phyloP scores from a whole-genome alignment of 2,329 filamentous ascomycete genomes.

The Hirsutella minnesotensis region DNA sequence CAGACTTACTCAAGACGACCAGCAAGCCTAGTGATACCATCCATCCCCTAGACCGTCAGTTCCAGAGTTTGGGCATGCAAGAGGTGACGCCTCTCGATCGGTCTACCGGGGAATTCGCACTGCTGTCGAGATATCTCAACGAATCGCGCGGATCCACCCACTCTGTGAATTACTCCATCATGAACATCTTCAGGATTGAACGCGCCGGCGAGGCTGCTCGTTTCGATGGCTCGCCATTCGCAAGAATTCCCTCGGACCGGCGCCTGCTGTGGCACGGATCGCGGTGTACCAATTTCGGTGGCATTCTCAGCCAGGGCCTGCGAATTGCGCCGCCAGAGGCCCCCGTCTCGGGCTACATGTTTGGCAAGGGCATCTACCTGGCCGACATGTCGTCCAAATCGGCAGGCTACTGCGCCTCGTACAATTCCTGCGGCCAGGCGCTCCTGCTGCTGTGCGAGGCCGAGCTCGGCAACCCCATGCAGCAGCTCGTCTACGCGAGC shows the following conservation, averaged over 20 bases:
- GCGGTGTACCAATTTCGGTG: conserved; percentile 71
- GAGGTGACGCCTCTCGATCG: conserved; percentile 63
- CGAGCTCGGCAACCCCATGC: conserved; percentile 60
- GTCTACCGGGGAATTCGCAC: conserved; percentile 47
- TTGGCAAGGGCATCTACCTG: conserved; percentile 81
- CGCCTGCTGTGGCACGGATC: conserved; percentile 83
- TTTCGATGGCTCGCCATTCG: conserved; percentile 46
- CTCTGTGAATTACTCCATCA: conserved; percentile 42
- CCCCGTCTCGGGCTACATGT: conserved; percentile 73
- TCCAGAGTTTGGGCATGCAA: conserved; percentile 55
- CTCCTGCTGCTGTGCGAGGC: conserved; percentile 77
- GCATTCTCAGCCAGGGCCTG: conserved; percentile 76
- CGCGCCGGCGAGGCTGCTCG: conserved; percentile 60
- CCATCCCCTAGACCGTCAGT: conserved; percentile 62
- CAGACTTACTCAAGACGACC: conserved; percentile 62
- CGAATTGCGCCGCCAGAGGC: conserved; percentile 83
- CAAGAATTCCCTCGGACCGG: conserved; percentile 48
- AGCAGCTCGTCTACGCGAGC: conserved; percentile 43
- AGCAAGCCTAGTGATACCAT: conserved; percentile 35
- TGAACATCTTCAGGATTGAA: conserved; percentile 75
- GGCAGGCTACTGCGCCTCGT: conserved; percentile 59
- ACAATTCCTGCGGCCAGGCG: conserved; percentile 54
- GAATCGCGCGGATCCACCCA: conserved; percentile 60
- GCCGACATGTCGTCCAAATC: conserved; percentile 79
- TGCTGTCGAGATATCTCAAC: conserved; percentile 55